These are phyloP conservation scores for Pyropia yezoensis DNA, from an alignment of 23 red algal genomes.

Conservation along the genomic window DNA sequence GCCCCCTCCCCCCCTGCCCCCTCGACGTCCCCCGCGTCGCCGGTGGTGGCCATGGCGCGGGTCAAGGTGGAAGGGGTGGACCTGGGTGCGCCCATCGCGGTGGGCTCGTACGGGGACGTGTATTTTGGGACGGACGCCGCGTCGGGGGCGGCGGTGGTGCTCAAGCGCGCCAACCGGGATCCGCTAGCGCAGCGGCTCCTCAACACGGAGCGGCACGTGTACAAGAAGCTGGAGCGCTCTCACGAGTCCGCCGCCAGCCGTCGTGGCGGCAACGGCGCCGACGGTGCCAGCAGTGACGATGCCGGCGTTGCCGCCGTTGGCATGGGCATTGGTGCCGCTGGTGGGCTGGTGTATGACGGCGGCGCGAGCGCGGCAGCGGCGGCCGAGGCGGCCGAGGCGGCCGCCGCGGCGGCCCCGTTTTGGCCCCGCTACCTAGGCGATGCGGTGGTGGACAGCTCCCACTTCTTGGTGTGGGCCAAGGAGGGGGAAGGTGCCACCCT, in stretches of 20 bases:
- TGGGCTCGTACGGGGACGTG: constrained; percentile 47
- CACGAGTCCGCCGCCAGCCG: neutral
- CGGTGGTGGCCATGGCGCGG: too few species aligned
- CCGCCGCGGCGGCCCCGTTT: neutral
- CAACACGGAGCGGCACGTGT: constrained; percentile 35
- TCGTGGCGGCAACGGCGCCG: neutral
- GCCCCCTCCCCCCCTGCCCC: too few species aligned
- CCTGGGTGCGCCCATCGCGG: constrained; percentile 4
- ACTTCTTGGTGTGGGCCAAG: constrained; percentile 56
- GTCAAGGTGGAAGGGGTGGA: too few species aligned
- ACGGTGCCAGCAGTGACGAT: neutral
- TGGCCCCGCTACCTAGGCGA: constrained; percentile 66
- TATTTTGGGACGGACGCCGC: constrained; percentile 31
- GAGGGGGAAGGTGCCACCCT: constrained; percentile 33
- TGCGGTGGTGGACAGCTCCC: constrained; percentile 10
- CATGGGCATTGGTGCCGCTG: constrained; percentile 1
- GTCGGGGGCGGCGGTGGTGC: constrained; percentile 24
- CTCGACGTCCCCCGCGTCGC: too few species aligned
- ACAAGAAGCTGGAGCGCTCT: constrained; percentile 29
- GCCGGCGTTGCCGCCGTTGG: neutral
- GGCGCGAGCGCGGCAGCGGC: neutral
- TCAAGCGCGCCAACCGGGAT: constrained; percentile 27
- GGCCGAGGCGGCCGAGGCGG: neutral
- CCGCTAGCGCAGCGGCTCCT: constrained; percentile 31
- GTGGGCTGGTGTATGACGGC: neutral